Conservation (phyloP, 352 stramenopile species). For the Halophytophthora batemanensis region DNA sequence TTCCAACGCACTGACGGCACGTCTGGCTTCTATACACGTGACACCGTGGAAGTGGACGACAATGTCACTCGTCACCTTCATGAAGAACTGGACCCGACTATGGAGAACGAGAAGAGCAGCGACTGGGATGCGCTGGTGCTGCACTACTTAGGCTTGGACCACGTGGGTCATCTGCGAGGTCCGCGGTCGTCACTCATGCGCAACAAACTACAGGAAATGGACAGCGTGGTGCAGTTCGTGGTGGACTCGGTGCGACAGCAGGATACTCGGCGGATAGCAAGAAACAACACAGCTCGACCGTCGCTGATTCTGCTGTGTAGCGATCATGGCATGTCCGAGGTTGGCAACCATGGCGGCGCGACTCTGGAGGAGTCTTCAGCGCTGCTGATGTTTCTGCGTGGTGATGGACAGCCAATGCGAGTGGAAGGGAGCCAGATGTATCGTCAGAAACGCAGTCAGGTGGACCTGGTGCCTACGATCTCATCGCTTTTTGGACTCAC, state of each 20-base stretch:
- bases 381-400: slow-evolving; percentile 72
- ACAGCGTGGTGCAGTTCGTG: slow-evolving; percentile 60
- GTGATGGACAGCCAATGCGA: slow-evolving; percentile 30
- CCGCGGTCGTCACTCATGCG: slow-evolving; percentile 76
- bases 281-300: slow-evolving; percentile 22
- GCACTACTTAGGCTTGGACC: slow-evolving; percentile 86
- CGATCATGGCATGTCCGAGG: slow-evolving; percentile 89
- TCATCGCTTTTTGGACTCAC: slow-evolving; percentile 63
- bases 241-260: slow-evolving; percentile 56
- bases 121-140: slow-evolving; percentile 87
- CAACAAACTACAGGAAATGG: slow-evolving; percentile 85
- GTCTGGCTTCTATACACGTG: slow-evolving; percentile 86
- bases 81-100: slow-evolving; percentile 79
- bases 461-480: slow-evolving; percentile 86
- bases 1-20: slow-evolving; percentile 78
- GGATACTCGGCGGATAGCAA: slow-evolving; percentile 33
- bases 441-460: slow-evolving; percentile 42
- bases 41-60: slow-evolving; percentile 82
- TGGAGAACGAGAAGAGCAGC: slow-evolving; percentile 51
- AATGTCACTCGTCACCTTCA: slow-evolving; percentile 85
- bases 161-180: slow-evolving; percentile 79
- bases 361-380: slow-evolving; percentile 83
- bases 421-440: slow-evolving; percentile 1
- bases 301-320: slow-evolving; percentile 83
- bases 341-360: slow-evolving; percentile 83